phyloP scores from a whole-genome alignment of 371 early-diverging fungal genomes.

The Rhizopus microsporus region DNA sequence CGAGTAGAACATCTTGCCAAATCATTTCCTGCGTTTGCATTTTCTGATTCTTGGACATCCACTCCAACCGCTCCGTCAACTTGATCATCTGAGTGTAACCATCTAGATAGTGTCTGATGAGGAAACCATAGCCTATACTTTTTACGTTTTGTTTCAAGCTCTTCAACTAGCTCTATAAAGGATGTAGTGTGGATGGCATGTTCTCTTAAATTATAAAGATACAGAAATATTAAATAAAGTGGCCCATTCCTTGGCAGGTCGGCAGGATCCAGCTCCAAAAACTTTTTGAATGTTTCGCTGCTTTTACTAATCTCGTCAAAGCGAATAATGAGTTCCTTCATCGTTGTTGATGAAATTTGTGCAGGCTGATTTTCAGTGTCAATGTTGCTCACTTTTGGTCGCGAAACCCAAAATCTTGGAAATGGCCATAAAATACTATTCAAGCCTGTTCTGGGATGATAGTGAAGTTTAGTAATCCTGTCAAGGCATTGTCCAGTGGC shows the following conservation, averaged over 20 bases:
- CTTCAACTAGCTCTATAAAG: conserved; percentile 22
- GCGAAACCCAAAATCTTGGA: conserved; percentile 28
- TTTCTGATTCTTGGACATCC: conserved; percentile 14
- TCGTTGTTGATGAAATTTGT: not conserved
- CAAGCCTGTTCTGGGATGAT: conserved; percentile 19
- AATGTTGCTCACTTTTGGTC: not conserved
- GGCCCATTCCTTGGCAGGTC: conserved; percentile 26
- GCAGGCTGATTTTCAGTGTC: not conserved
- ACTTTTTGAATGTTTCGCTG: conserved; percentile 11
- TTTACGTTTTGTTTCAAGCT: conserved; percentile 16
- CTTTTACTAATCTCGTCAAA: conserved; percentile 12
- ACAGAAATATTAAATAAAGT: conserved; percentile 26
- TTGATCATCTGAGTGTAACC: conserved; percentile 18
- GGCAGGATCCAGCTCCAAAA: conserved; percentile 11
- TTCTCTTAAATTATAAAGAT: conserved; percentile 26
- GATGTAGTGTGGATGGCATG: conserved; percentile 17
- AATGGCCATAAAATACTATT: conserved; percentile 45
- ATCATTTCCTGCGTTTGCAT: conserved; percentile 8
- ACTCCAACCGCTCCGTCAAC: conserved; percentile 22
- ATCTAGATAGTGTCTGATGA: conserved; percentile 27
- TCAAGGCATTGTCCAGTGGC: conserved; percentile 10
- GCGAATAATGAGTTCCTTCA: conserved; percentile 1
- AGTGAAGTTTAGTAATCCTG: conserved; percentile 14
- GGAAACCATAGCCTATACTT: conserved; percentile 27
- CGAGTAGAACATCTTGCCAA: conserved; percentile 19